A percentile compares a stretch with the other conserved stretches of the same genome.
Evolutionary conservation across 257 asterid species (phyloP).

Genomic region (Phtheirospermum japonicum): DNA sequence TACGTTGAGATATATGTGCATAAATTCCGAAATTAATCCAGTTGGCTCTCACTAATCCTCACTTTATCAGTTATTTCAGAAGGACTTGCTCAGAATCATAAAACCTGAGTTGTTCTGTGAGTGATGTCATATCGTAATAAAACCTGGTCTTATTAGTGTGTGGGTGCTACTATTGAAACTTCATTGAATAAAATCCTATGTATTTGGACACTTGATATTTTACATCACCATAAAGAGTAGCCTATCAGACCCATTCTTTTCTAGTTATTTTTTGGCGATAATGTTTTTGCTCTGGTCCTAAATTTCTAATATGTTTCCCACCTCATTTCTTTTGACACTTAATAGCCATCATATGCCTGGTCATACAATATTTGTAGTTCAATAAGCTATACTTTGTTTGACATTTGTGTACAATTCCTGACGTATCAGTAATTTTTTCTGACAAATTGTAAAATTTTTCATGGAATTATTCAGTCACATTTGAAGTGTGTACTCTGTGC

Average conservation of each 20-base stretch:
- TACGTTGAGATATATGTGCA: no score
- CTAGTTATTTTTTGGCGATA: slow-evolving; percentile 5
- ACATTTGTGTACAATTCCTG: slow-evolving; percentile 11
- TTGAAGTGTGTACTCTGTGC: slow-evolving; percentile 22
- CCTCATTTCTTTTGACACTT: slow-evolving; percentile 14
- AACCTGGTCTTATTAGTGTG: slow-evolving; percentile 7
- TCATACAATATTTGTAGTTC: no score
- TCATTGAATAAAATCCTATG: not conserved
- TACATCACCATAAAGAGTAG: not conserved
- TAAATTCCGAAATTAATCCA: slow-evolving; percentile 2
- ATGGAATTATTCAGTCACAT: slow-evolving; percentile 12
- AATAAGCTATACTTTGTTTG: slow-evolving; percentile 13
- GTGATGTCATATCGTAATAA: slow-evolving; percentile 20
- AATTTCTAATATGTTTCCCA: not conserved
- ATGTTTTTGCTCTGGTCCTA: not conserved
- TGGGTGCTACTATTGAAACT: slow-evolving; percentile 15
- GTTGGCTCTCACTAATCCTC: not conserved
- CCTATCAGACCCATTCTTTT: not conserved
- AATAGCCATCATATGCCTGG: not conserved
- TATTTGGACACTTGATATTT: slow-evolving; percentile 5
- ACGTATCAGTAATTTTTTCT: slow-evolving; percentile 13
- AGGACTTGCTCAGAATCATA: not conserved
- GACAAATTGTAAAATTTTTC: slow-evolving; percentile 5
- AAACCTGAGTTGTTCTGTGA: slow-evolving; percentile 25
- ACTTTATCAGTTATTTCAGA: not conserved